These are phyloP conservation scores for Aspergillus panamensis DNA, from an alignment of 495 filamentous ascomycete genomes.

Conservation along the genomic window DNA sequence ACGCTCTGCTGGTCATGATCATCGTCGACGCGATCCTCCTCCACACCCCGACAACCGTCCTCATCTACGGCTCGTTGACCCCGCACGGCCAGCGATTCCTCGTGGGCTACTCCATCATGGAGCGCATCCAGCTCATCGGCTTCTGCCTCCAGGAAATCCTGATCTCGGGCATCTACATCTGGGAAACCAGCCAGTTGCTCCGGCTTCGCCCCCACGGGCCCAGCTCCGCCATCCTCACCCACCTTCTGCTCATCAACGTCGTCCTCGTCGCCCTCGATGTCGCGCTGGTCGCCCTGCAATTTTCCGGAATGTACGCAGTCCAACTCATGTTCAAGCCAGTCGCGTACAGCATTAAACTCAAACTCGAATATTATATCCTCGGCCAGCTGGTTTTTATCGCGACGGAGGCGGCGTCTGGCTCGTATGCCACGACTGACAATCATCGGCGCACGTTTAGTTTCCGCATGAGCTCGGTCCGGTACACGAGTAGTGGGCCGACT, in stretches of 20 bases:
- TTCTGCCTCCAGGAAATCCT: conserved; percentile 55
- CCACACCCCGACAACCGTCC: conserved; percentile 39
- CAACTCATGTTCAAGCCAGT: conserved; percentile 51
- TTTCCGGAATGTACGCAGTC: conserved; percentile 42
- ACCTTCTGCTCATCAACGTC: conserved; percentile 49
- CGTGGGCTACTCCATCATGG: conserved; percentile 45
- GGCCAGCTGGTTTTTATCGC: conserved; percentile 43
- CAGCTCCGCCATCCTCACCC: conserved; percentile 32
- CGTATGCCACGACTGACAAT: neutral
- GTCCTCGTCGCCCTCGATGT: conserved; percentile 49
- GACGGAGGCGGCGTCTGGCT: neutral
- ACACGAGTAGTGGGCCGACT: neutral
- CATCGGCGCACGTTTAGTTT: neutral
- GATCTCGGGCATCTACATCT: conserved; percentile 56
- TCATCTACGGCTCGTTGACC: conserved; percentile 39
- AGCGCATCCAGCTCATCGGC: conserved; percentile 50
- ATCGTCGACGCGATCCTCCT: conserved; percentile 42
- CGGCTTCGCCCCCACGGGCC: conserved; percentile 31
- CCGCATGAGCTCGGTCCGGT: neutral
- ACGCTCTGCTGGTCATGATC: conserved; percentile 40
- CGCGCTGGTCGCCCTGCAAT: conserved; percentile 44
- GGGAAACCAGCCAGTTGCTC: conserved; percentile 45
- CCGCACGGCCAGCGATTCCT: conserved; percentile 24
- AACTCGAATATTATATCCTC: conserved; percentile 52
- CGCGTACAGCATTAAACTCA: conserved; percentile 53